Base-by-base conservation (phyloP, 202 grass and related monocot genomes). In the Panicum hallii region DNA sequence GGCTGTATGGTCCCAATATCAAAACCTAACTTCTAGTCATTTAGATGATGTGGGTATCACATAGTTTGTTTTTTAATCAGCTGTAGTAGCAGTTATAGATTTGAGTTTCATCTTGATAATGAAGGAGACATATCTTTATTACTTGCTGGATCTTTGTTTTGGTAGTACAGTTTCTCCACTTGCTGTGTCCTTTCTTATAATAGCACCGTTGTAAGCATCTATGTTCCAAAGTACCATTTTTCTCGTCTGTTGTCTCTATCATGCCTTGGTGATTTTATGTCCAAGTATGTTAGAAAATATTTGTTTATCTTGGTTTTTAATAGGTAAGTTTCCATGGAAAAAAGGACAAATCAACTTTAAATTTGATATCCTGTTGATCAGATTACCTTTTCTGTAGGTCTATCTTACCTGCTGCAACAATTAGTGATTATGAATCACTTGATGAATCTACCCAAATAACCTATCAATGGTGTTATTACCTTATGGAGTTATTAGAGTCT, bases 331-430 rank as follows among this genome's bases (percentile, higher is more conserved):
- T 47, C 74, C 11, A 54, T 68, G 26, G 48, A 11, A 56, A 42
- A 26, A 30, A 72, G 15, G 30, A 40, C 22, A 49, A 28, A 30
- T 49, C 5, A 72, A 19, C 65, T 90, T 47, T 3, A 36, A 36
- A 6, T 52, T 71, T 82, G 32, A 75, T 77, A 28, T 71, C 64
- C 47, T 77, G 4, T 78, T 64, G 54, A 12, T 78, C 64, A 63
- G 22, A 52, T 50, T 11, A 62, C 8, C 42, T 14, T 10, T 71
- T 5, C 16, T 80, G n/a, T n/a, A 11, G 40, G 34, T 71, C 41
- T 84, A 84, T 13, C 36, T 58, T 84, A 13, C 58, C 47, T 78
- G 36, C 17, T 11, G 57, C 73, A 45, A 43, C 28, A 62, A 38
- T 48, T 7, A 56, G 5, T 73, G 40, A 17, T 60, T 20, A 8